Conservation (phyloP, 202 grass and related monocot genomes). For the Musa balbisiana region DNA sequence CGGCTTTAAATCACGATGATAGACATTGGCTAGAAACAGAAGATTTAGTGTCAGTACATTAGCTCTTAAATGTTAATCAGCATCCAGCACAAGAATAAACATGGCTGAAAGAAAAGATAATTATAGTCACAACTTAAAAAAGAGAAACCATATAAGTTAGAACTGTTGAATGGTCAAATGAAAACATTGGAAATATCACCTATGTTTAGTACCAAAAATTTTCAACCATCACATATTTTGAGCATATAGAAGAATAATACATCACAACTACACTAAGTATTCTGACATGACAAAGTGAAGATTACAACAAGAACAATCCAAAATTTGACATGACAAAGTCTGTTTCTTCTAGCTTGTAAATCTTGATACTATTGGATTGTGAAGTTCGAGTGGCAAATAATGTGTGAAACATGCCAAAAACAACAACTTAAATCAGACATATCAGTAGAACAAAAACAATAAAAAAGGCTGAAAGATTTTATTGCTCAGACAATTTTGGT, state of each 20-base stretch:
- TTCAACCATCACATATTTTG: too few relatives aligned
- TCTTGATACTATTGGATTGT: background rate
- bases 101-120: too few relatives aligned
- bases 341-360: background rate
- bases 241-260: too few relatives aligned
- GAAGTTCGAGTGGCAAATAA: background rate
- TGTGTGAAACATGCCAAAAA: background rate
- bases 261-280: too few relatives aligned
- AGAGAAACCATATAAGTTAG: too few relatives aligned
- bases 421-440: background rate
- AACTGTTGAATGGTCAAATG: too few relatives aligned
- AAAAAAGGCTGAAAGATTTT: too few relatives aligned
- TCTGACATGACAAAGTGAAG: too few relatives aligned
- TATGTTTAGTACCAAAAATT: too few relatives aligned
- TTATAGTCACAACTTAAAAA: too few relatives aligned
- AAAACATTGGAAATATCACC: too few relatives aligned
- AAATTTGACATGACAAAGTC: too few relatives aligned
- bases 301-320: background rate
- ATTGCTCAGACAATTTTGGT: background rate
- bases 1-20: slow-evolving; percentile 94
- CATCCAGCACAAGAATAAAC: background rate
- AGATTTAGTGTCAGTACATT: background rate
- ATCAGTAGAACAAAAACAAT: background rate
- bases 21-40: slow-evolving; percentile 73
- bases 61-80: slow-evolving; percentile 2